Evolutionary conservation across 495 filamentous ascomycete genomes (phyloP).

Genomic region (Talaromyces ruber): DNA sequence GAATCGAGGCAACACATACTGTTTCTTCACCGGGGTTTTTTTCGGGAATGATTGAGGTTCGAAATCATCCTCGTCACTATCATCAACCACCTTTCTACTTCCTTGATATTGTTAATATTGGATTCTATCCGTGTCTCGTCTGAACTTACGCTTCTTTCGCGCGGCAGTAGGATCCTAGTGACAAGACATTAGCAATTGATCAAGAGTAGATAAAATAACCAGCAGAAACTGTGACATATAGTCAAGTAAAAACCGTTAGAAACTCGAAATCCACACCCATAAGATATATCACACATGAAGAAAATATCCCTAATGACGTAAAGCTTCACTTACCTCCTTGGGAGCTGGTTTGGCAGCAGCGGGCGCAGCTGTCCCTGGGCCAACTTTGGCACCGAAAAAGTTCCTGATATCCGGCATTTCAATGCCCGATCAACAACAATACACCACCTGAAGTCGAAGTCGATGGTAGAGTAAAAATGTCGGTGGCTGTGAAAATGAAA

Average conservation of each 20-base stretch:
- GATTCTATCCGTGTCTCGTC: background rate
- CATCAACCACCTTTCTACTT: conserved; percentile 63
- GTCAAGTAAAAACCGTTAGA: too few species aligned
- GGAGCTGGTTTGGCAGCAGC: conserved; percentile 24
- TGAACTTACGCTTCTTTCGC: conserved; percentile 34
- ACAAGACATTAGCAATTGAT: background rate
- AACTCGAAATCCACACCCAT: background rate
- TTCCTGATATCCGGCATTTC: conserved; percentile 74
- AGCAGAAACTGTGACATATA: too few species aligned
- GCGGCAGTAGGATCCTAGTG: conserved; percentile 23
- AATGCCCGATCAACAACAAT: background rate
- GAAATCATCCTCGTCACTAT: conserved; percentile 61
- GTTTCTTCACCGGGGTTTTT: conserved; percentile 31
- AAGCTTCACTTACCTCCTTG: conserved; percentile 26
- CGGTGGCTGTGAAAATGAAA: background rate
- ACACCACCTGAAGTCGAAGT: background rate
- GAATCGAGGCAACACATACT: conserved; percentile 14
- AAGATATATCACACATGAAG: background rate
- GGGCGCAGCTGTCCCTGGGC: conserved; percentile 19
- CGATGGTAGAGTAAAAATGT: background rate
- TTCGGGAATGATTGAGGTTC: conserved; percentile 34
- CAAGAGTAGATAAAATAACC: background rate
- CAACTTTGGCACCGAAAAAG: conserved; percentile 60
- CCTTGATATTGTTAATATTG: conserved; percentile 28
- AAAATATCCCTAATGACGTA: background rate